A percentile compares a stretch with the other conserved stretches of the same genome.
Conservation (phyloP, 345 rosid genomes). For the Laguncularia racemosa region DNA sequence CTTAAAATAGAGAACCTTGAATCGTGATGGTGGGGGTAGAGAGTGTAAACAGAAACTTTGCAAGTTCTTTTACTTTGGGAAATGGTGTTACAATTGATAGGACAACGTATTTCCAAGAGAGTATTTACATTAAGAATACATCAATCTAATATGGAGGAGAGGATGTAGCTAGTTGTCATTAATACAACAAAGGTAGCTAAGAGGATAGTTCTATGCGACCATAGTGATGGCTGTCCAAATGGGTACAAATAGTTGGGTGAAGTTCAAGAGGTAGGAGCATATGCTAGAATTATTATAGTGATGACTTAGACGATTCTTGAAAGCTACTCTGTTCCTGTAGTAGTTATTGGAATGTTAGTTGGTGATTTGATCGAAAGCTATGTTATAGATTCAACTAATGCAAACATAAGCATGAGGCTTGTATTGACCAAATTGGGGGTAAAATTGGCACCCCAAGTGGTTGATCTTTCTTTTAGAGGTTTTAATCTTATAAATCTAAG, state of each 20-base stretch:
- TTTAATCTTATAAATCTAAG: constrained; percentile 34
- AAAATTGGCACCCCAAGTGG: constrained; percentile 48
- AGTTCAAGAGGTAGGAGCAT: constrained; percentile 24
- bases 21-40: constrained; percentile 37
- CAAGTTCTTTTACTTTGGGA: constrained; percentile 17
- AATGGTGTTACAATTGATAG: constrained; percentile 18
- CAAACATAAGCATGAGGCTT: constrained; percentile 27
- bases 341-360: constrained; percentile 10
- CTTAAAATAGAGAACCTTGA: constrained; percentile 34
- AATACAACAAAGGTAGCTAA: constrained; percentile 19
- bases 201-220: constrained; percentile 34
- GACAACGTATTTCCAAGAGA: constrained; percentile 22
- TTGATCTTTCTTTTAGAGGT: constrained; percentile 58
- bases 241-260: constrained; percentile 12
- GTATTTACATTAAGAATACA: constrained; percentile 15
- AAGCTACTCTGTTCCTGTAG: constrained; percentile 19
- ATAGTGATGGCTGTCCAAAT: background rate
- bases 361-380: constrained; percentile 11
- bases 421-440: constrained; percentile 19
- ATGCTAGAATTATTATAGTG: constrained; percentile 21
- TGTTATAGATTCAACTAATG: background rate
- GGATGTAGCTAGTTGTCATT: constrained; percentile 5
- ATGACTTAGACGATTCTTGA: background rate
- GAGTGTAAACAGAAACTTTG: constrained; percentile 29
- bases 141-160: constrained; percentile 19